phyloP scores from a whole-genome alignment of 106 monocot genomes.

The Gastrodia elata region DNA sequence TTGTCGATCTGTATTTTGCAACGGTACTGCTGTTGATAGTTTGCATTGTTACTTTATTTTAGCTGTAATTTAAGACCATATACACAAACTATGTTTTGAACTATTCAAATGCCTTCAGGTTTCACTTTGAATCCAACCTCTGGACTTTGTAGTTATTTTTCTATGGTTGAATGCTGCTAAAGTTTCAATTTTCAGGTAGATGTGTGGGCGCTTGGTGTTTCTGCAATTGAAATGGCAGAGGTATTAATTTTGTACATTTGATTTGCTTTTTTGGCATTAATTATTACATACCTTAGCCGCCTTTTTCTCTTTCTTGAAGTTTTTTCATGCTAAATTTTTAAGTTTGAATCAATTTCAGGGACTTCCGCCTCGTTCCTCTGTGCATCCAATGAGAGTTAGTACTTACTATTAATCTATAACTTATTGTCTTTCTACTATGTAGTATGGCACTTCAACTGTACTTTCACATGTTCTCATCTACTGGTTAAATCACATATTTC shows the following conservation, averaged over 20 bases:
- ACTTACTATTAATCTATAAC: conserved; percentile 10
- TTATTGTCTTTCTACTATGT: background rate
- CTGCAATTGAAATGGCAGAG: conserved; percentile 99
- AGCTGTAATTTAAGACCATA: background rate
- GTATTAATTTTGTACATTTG: conserved; percentile 27
- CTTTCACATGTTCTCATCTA: background rate
- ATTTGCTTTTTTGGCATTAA: background rate
- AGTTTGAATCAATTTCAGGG: conserved; percentile 41
- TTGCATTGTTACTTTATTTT: background rate
- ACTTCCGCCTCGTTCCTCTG: conserved; percentile 80
- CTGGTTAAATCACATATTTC: background rate
- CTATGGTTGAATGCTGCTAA: background rate
- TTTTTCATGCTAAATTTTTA: background rate
- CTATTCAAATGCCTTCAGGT: background rate
- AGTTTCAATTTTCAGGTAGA: conserved; percentile 56
- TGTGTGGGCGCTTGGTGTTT: conserved; percentile 98
- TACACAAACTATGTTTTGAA: background rate
- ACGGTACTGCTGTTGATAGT: background rate
- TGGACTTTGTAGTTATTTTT: background rate
- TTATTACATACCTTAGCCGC: background rate
- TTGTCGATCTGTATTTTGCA: background rate
- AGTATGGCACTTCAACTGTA: background rate
- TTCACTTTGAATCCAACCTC: background rate
- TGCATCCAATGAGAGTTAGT: conserved; percentile 99
- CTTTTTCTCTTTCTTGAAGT: background rate